phyloP scores from a whole-genome alignment of 768 basidiomycete species.

The Naganishia vaughanmartiniae region DNA sequence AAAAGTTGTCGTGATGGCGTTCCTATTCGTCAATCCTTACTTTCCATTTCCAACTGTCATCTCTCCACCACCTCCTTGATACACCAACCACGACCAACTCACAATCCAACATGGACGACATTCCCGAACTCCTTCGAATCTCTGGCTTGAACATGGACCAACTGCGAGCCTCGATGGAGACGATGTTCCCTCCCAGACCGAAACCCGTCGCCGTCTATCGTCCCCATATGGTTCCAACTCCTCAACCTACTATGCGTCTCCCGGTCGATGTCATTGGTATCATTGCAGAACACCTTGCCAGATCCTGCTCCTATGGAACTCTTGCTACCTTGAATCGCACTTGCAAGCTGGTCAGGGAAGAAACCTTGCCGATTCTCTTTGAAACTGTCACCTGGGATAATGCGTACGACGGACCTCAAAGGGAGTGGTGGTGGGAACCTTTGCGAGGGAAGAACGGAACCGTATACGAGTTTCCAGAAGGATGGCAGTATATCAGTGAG shows the following conservation, averaged over 20 bases:
- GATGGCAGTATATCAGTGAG: slow-evolving; percentile 1
- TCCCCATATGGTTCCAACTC: no score
- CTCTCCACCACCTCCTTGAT: no score
- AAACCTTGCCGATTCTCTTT: background rate
- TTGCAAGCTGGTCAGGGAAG: background rate
- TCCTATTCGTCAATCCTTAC: no score
- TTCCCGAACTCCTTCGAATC: no score
- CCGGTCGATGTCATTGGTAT: background rate
- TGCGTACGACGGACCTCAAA: background rate
- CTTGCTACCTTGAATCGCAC: background rate
- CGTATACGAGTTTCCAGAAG: background rate
- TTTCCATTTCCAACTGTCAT: no score
- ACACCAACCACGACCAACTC: no score
- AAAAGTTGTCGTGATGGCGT: no score
- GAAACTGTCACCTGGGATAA: slow-evolving; percentile 4
- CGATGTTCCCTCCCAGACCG: no score
- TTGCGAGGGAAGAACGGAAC: background rate
- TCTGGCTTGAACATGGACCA: no score
- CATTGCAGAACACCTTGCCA: background rate
- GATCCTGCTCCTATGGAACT: background rate
- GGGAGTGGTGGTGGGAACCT: slow-evolving; percentile 2
- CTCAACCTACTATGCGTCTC: background rate
- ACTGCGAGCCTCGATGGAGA: no score
- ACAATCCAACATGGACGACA: no score
- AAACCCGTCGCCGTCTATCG: no score